Base-by-base conservation (phyloP, 768 basidiomycete genomes). In the Astraeus odoratus region DNA sequence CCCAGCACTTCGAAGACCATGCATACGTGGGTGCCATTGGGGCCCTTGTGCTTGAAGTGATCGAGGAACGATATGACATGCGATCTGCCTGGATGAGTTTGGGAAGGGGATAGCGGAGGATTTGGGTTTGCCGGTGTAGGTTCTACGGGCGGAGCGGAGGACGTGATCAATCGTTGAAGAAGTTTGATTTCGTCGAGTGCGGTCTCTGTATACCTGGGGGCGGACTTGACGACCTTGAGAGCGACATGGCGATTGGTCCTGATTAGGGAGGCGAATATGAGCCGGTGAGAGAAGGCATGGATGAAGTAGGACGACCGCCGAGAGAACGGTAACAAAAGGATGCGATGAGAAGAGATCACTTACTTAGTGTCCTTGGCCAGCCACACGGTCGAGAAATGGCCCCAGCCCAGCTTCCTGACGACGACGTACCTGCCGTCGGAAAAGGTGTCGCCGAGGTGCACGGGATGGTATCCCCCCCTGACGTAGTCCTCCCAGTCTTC, bases 1-100 rank as follows among this genome's bases (percentile, higher is more conserved):
- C 95, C 96, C 8, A 99, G 78, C 20, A 98, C 96, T 65, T 99
- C 96, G 58, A 97, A 97, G 12, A 96, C 93, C 96, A 99, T 98
- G 75, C 96, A 98, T 54, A 99, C 88, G 67, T 99, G 96, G 13
- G 79, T 84, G 29, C 96, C 96, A 63, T 99, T 96, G 8, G 93
- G 93, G 1, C 96, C 96, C 50, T 86, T 87, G 68, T 98, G 96
- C 22, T 84, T 78, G 66, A 99, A 99, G 63, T 98, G 92, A 70
- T 99, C 95, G 38, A 98, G 85, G 64, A 98, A 91, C 12, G 87
- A 89, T 64, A 99, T 94, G 65, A 97, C 95, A 62, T 99, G 96
- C 16, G 85, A 83, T 50, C 90, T 73, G 3, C 94, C 95, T 0
- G 93, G 79, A 63, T 97, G 92, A 0, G 83, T 80, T 40, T 78